Evolutionary conservation across 2,329 filamentous ascomycete species (phyloP), one percentile per base, ranked within the genome.

Genomic region (Penicillium capsulatum): DNA sequence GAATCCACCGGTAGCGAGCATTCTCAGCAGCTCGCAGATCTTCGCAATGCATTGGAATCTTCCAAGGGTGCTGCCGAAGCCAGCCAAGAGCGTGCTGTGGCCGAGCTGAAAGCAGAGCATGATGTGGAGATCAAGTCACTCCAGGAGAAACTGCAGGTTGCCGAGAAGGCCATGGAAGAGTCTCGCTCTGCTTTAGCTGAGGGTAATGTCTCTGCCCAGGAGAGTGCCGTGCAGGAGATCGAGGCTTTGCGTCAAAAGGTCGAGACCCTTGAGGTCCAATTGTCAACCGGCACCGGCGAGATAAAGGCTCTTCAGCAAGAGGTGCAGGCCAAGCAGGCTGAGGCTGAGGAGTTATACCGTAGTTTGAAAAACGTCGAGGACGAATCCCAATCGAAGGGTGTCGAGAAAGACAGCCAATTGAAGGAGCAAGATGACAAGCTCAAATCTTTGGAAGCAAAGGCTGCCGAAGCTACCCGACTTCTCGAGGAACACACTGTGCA

Each of bases 311-410:
- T 66, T 16, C 53, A 67, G 36, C 52, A 53, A 26, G 53, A 61
- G 31, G 53, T 68, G 17, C 57, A 63, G 17, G 51, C 43, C 42
- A 66, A 66, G 40, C 56, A 66, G 14, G 50, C 59, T 16, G 59
- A 67, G 42, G 63, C 63, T 1, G 59, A 63, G 30, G 54, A 55
- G 7, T 52, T 71, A 7, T 61, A 67, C 36, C 59, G 62, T 31
- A 65, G 55, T 13, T 47, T 70, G 30, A 49, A 59, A 34, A 51
- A 60, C 4, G 53, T 66, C 6, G 64, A 69, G 40, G 51, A 53
- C n/a, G 58, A 66, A 45, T 49, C 51, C 11, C 61, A 66, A 45
- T 51, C 55, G n/a, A 68, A 63, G 44, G 61, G 66, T 20, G 55
- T 54, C 13, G 54, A 65, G 31, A 54, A 66, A 33, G 59, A 64